Conservation (phyloP, 805 yeast species). For the Candida odintsovae region DNA sequence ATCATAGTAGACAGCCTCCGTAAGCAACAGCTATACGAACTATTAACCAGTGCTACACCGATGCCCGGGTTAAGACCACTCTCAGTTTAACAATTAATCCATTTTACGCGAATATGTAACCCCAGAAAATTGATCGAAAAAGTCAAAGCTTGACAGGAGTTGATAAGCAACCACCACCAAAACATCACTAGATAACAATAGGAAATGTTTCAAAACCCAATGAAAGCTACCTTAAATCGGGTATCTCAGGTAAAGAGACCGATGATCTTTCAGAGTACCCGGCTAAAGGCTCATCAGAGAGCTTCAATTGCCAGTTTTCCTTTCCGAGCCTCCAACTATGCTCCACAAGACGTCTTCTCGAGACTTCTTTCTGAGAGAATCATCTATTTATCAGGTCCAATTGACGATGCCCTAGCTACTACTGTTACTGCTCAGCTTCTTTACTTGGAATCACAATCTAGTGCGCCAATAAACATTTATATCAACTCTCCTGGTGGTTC, state of each 20-base stretch:
- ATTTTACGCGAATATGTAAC: background rate
- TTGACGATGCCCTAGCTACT: conserved; percentile 20
- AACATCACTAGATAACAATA: background rate
- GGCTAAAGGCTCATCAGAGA: background rate
- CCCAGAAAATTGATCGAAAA: background rate
- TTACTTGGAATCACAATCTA: conserved; percentile 20
- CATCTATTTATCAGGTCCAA: conserved; percentile 24
- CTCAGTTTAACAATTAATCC: too few relatives aligned
- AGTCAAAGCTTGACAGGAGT: background rate
- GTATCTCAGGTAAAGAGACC: background rate
- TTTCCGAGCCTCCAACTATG: background rate
- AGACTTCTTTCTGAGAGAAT: conserved; percentile 23
- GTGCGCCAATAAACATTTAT: conserved; percentile 20
- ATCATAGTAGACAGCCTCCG: too few relatives aligned
- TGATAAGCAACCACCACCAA: background rate
- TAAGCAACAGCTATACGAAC: too few relatives aligned
- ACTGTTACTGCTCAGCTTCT: conserved; percentile 23
- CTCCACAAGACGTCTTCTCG: conserved; percentile 13
- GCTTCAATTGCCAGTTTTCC: background rate
- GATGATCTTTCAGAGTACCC: background rate
- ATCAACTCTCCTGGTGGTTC: conserved; percentile 30
- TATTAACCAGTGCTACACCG: too few relatives aligned
- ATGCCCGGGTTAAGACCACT: too few relatives aligned
- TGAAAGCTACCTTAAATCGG: background rate
- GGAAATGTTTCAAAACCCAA: background rate